Base-by-base conservation (phyloP, 225 moss, liverwort and hornwort genomes). In the Ulota crispa region DNA sequence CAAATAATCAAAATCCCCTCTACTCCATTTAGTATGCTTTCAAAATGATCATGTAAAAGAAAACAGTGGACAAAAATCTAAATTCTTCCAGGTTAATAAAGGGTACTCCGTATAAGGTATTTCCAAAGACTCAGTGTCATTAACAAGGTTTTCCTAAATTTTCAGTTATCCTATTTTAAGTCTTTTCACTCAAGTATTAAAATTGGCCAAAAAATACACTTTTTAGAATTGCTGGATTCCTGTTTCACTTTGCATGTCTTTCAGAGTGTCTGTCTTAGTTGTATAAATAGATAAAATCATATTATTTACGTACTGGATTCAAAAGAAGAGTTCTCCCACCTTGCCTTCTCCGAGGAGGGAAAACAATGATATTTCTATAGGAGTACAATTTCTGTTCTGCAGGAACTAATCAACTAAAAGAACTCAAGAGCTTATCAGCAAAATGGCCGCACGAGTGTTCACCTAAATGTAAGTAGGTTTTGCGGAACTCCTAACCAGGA, bases 351-450 rank as follows among this genome's bases (percentile, higher is more conserved):
- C 6, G 15, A 21, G 45, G 64, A 28, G n/a, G 64, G 45, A 27
- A 8, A 1, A 9, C 47, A 47, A 6, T 24, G 11, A 19, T 11
- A 19, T 11, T 26, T 34, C 34, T 24, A n/a, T 53, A 15, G 9
- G n/a, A 3, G n/a, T 62, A 18, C 32, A 47, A 34, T 47, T 34
- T 34, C 32, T 61, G 9, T 34, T 10, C 19, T 47, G 32, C 53
- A 28, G 21, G 41, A 61, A 75, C 24, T 20, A 7, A 68, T 41
- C 4, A 34, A 13, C 67, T 43, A 60, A 19, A 66, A 67, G 19
- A 86, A 75, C 76, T 77, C 81, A 66, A 13, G n/a, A 42, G 81
- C 66, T 73, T 76, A 61, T 31, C 61, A 56, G 74, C 21, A 37
- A 62, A n/a, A 73, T 62, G 64, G 82, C 34, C 24, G 14, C 68